Conservation (phyloP, 2,329 filamentous ascomycete genomes). For the Anthostomella pinea region DNA sequence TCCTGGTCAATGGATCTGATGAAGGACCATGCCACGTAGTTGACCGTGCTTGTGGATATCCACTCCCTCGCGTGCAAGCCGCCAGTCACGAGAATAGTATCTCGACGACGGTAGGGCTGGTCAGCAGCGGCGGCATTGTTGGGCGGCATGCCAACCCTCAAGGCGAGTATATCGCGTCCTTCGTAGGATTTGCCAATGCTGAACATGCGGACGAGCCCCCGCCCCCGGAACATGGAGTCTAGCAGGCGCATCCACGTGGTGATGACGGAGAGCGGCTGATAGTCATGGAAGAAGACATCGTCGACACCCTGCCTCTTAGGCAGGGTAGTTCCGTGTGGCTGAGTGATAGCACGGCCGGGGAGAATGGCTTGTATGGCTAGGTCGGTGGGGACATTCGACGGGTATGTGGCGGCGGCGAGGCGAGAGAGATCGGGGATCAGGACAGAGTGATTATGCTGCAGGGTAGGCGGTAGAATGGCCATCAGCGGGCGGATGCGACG, state of each 20-base stretch:
- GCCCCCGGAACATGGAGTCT: conserved; percentile 73
- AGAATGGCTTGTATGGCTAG: conserved; percentile 14
- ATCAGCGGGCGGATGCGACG: conserved; percentile 77
- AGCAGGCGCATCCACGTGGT: conserved; percentile 89
- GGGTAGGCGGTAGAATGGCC: conserved; percentile 69
- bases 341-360: conserved; percentile 29
- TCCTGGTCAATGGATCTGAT: conserved; percentile 78
- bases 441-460: conserved; percentile 69
- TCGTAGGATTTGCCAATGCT: conserved; percentile 84
- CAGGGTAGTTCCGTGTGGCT: conserved; percentile 27
- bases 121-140: conserved; percentile 34
- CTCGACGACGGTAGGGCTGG: conserved; percentile 49
- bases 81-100: conserved; percentile 78
- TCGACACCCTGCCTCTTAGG: conserved; percentile 35
- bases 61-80: conserved; percentile 94
- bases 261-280: conserved; percentile 81
- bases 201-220: conserved; percentile 69
- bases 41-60: conserved; percentile 90
- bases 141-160: conserved; percentile 64
- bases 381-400: conserved; percentile 38
- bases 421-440: conserved; percentile 79
- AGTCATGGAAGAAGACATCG: conserved; percentile 88
- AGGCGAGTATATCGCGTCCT: conserved; percentile 78
- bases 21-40: conserved; percentile 84
- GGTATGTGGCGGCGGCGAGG: conserved; percentile 74